Evolutionary conservation across 345 rosid species (phyloP), one percentile per base, ranked within the genome.

Genomic region (Eucalyptus sp.): DNA sequence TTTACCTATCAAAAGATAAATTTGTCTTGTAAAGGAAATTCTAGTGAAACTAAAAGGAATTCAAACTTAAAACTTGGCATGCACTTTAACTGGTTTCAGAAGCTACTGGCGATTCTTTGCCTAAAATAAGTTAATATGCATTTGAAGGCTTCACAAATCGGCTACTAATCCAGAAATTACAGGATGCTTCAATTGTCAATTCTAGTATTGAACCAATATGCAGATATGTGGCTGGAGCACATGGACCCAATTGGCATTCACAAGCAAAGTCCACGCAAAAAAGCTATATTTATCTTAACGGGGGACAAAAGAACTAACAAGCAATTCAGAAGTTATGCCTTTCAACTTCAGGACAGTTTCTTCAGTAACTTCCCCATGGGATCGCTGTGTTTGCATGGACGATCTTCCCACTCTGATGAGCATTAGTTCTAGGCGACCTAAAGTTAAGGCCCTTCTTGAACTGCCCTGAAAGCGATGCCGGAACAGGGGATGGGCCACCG

Each of bases 281-380:
- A 20, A 41, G 7, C 46, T 37, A 31, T 22, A 15, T 7, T 29
- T 29, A 68, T 18, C 54, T 8, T 58, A 79, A 24, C 18, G 87
- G 37, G 16, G 37, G 18, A 68, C 16, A 86, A 27, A 80, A 81
- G 68, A 37, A 43, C 31, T 68, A 88, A 56, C 94, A 90, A 22
- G 89, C 6, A 91, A 80, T 87, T 90, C 92, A 80, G 94, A 89
- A 87, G 90, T 89, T 8, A 97, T 33, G 85, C 93, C 93, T 90
- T 92, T 94, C 91, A 95, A 91, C 88, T 93, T 93, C 87, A 95
- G 43, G 41, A 20, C 43, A 89, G 90, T 88, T 88, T 94, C 96
- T 71, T 90, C 92, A 5, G 94, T 51, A 86, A 88, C 17, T 87
- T 88, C 92, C 80, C 97, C 95, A 37, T 27, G 87, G 85, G 91